Evolutionary conservation across 495 filamentous ascomycete species (phyloP).

Genomic region (Lophiostoma macrostomum): DNA sequence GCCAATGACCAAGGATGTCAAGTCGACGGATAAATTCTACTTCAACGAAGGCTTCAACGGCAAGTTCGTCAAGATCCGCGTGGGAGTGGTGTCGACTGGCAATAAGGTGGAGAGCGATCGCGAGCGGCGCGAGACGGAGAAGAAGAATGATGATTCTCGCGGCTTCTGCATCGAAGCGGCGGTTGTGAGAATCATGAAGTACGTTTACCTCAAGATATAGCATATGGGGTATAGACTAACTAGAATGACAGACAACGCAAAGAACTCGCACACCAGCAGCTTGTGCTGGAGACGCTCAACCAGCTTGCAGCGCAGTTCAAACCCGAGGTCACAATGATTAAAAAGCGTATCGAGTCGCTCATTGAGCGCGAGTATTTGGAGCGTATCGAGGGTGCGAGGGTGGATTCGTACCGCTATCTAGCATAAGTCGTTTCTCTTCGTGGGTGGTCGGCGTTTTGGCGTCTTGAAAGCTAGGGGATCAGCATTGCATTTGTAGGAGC

Average conservation of each 20-base stretch:
- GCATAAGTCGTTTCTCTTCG: constrained; percentile 44
- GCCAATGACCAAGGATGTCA: constrained; percentile 77
- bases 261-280: constrained; percentile 69
- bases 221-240: constrained; percentile 22
- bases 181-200: constrained; percentile 96
- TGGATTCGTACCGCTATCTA: constrained; percentile 74
- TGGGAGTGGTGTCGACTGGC: constrained; percentile 62
- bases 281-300: constrained; percentile 79
- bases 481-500: too few species aligned
- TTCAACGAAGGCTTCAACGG: constrained; percentile 83
- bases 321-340: constrained; percentile 87
- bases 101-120: constrained; percentile 83
- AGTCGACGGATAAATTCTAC: constrained; percentile 72
- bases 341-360: constrained; percentile 87
- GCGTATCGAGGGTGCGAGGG: constrained; percentile 65
- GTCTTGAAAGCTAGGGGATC: too few species aligned
- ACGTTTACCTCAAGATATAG: constrained; percentile 42
- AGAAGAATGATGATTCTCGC: constrained; percentile 78
- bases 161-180: constrained; percentile 80
- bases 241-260: constrained; percentile 74
- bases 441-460: not conserved
- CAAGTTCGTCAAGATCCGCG: constrained; percentile 81
- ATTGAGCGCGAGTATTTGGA: constrained; percentile 95
- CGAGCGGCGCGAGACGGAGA: constrained; percentile 82
- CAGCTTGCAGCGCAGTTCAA: constrained; percentile 78